Base-by-base conservation (phyloP, 2,329 filamentous ascomycete species). In the Pezicula radicicola region DNA sequence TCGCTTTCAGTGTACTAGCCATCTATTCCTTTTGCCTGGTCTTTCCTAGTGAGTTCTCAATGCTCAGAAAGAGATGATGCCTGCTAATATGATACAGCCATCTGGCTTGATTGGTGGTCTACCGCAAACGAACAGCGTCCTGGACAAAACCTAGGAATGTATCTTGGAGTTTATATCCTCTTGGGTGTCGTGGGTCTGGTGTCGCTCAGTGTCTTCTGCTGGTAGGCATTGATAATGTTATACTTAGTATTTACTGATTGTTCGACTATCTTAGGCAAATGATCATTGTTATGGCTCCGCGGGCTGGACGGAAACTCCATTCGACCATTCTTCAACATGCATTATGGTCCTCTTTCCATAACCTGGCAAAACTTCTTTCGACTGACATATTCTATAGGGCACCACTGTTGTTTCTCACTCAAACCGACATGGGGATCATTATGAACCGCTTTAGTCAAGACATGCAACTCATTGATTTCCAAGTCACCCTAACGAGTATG, bases 251-350 rank as follows among this genome's bases (percentile, higher is more conserved):
- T 53, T 46, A 16, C 25, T 53, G 15, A n/a, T 53, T 39, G 1
- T 12, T 42, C 6, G 1, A 13, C 51, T 36, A 50, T 47, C 27
- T 71, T 69, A 69, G 72, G 79, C 56, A 21, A 3, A 16, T 42
- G 40, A 74, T 80, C 42, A 74, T 80, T 30, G 73, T 66, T 3
- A 79, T 81, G 73, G 74, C 80, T 3, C 77, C 78, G 3, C 72
- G 71, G 28, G 78, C 77, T 15, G 76, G 75, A 4, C 69, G 73
- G 48, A 68, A 59, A 37, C 76, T 81, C 51, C 79, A 82, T 53
- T 67, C 66, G 46, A 72, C 65, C 39, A 65, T 81, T 1, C 65
- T 81, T 8, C 66, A 68, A 7, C 35, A 37, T 37, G 35, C 35
- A 16, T 37, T 37, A 37, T 6, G 35, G 35, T 37, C 3, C 12